Percentiles rank a stretch among this genome's conserved stretches.
Evolutionary conservation across 805 yeast species (phyloP).

Genomic region (Osmozyma mogii): DNA sequence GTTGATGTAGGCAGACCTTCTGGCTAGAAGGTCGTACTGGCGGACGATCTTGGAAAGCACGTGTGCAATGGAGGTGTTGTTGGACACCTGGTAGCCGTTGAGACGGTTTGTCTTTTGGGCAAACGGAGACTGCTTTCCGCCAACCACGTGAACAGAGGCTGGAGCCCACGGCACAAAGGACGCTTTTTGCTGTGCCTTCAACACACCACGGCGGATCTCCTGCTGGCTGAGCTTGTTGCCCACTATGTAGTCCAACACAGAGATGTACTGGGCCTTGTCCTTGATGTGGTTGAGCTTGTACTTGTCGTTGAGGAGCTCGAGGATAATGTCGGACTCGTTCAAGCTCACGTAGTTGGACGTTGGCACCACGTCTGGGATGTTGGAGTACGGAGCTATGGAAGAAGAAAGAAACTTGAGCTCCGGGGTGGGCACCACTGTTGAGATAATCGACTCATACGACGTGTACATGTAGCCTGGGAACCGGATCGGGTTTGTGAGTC

Average conservation of each 20-base stretch:
- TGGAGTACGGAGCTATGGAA: constrained; percentile 36
- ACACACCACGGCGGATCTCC: constrained; percentile 63
- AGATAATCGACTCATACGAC: constrained; percentile 70
- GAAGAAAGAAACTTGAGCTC: constrained; percentile 51
- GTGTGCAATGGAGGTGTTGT: constrained; percentile 67
- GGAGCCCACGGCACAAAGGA: constrained; percentile 84
- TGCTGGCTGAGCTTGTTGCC: constrained; percentile 55
- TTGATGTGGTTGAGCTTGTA: constrained; percentile 57
- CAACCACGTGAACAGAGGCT: constrained; percentile 67
- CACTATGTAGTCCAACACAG: constrained; percentile 62
- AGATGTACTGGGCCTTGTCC: constrained; percentile 44
- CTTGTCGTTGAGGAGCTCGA: constrained; percentile 74
- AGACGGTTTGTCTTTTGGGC: constrained; percentile 23
- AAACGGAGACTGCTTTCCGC: constrained; percentile 67
- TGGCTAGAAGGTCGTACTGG: constrained; percentile 75
- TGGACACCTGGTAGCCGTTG: constrained; percentile 73
- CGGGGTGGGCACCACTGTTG: constrained; percentile 81
- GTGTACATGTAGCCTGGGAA: constrained; percentile 90
- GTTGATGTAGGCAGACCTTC: constrained; percentile 76
- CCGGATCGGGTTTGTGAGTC: constrained; percentile 78
- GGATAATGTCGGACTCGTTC: constrained; percentile 76
- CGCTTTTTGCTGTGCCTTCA: constrained; percentile 57
- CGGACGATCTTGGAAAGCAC: constrained; percentile 58
- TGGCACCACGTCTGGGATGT: constrained; percentile 29
- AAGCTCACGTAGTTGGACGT: constrained; percentile 43